These are phyloP conservation scores for Polysphondylium violaceum DNA, from an alignment of 78 protist species.

Conservation along the genomic window DNA sequence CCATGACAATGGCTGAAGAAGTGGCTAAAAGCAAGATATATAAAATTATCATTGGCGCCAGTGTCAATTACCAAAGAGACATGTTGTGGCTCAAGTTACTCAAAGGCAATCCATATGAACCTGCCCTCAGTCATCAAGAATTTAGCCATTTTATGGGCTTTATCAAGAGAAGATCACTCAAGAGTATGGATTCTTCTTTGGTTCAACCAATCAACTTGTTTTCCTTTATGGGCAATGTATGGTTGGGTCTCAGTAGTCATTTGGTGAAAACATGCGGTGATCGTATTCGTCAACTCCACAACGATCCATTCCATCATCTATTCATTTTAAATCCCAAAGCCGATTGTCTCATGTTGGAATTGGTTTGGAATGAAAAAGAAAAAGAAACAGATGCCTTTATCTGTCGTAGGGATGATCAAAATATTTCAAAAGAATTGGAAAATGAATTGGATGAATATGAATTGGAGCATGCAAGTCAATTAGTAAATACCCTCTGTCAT, in stretches of 20 bases:
- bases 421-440: constrained; percentile 28
- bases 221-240: constrained; percentile 60
- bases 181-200: constrained; percentile 46
- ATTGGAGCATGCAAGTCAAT: constrained; percentile 57
- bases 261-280: constrained; percentile 72
- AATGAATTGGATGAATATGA: constrained; percentile 43
- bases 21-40: constrained; percentile 12
- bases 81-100: constrained; percentile 50
- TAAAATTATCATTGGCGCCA: constrained; percentile 32
- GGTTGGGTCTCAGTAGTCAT: constrained; percentile 41
- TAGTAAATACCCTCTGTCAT: constrained; percentile 69
- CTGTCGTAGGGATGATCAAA: constrained; percentile 59
- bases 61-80: constrained; percentile 59
- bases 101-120: constrained; percentile 77
- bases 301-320: constrained; percentile 45
- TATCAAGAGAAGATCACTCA: constrained; percentile 38
- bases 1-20: constrained; percentile 55
- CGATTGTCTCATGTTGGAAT: constrained; percentile 60
- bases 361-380: constrained; percentile 65
- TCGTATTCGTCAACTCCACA: constrained; percentile 73
- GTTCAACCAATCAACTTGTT: constrained; percentile 37
- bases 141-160: constrained; percentile 32
- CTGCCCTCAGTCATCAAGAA: constrained; percentile 56
- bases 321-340: constrained; percentile 66
- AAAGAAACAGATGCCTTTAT: constrained; percentile 70